phyloP scores from a whole-genome alignment of 1,284 basidiomycete genomes.

The Cystobasidiaceae sp. region DNA sequence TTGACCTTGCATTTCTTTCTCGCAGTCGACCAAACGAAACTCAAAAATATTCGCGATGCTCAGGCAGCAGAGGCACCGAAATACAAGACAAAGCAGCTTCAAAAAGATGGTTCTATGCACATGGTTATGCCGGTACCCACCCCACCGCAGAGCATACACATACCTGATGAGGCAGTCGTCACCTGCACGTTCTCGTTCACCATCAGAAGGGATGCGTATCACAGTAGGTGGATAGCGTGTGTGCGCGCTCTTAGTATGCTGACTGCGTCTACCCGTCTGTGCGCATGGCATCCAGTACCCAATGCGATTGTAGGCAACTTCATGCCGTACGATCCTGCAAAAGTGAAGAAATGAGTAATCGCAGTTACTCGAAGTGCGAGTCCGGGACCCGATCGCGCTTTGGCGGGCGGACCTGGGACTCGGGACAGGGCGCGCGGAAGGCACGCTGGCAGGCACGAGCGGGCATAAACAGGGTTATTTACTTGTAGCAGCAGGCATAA shows the following conservation, averaged over 20 bases:
- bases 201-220: constrained; percentile 65
- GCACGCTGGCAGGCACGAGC: no score
- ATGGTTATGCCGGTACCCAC: constrained; percentile 22
- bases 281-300: background rate
- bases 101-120: no score
- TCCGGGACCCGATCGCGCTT: no score
- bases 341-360: background rate
- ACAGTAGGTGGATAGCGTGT: constrained; percentile 30
- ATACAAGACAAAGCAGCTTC: no score
- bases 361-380: background rate
- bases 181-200: constrained; percentile 96
- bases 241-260: no score
- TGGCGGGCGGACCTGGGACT: no score
- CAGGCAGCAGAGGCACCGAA: no score
- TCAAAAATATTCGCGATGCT: constrained; percentile 12
- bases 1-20: no score
- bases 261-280: background rate
- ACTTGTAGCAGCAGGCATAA: no score
- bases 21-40: constrained; percentile 41
- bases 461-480: no score
- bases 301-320: constrained; percentile 31
- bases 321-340: constrained; percentile 25
- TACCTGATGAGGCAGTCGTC: constrained; percentile 62
- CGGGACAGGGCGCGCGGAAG: no score
- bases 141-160: constrained; percentile 16